Percentiles rank a stretch among this genome's conserved stretches.
These are phyloP conservation scores for Saturnispora sekii DNA, from an alignment of 805 yeast genomes.

Conservation along the genomic window DNA sequence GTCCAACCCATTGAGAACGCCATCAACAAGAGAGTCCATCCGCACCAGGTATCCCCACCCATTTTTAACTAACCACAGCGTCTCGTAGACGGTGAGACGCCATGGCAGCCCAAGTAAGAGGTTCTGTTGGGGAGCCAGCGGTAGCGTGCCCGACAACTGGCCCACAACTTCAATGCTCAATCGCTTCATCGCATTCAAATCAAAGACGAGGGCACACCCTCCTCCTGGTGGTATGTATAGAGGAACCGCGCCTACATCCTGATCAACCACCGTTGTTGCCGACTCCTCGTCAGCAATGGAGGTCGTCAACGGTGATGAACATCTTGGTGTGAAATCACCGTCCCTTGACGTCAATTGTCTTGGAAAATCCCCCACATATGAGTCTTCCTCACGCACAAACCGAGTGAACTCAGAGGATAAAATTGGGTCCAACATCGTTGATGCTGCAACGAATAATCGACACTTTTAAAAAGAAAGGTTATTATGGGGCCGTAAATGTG, in stretches of 20 bases:
- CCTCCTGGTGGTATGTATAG: conserved; percentile 4
- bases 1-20: conserved; percentile 2
- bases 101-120: conserved; percentile 79
- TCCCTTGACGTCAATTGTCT: not conserved
- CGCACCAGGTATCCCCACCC: conserved; percentile 14
- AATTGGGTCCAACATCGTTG: too few relatives aligned
- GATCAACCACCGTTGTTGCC: too few relatives aligned
- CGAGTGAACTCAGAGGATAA: too few relatives aligned
- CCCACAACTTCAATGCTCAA: conserved; percentile 70
- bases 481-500: not conserved
- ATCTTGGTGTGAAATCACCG: conserved; percentile 6
- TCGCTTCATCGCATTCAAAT: conserved; percentile 39
- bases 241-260: not conserved
- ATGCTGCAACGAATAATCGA: too few relatives aligned
- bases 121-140: conserved; percentile 90
- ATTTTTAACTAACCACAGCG: conserved; percentile 45
- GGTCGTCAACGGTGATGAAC: conserved; percentile 10
- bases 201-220: conserved; percentile 38
- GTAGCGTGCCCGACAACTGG: conserved; percentile 69
- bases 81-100: conserved; percentile 64
- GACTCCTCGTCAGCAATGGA: not conserved
- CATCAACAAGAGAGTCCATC: not conserved
- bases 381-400: too few relatives aligned
- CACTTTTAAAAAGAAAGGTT: too few relatives aligned
- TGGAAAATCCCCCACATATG: too few relatives aligned